Evolutionary conservation across 176 grass and related monocot species (phyloP).

Genomic region (Hsuehochloa calcarea): DNA sequence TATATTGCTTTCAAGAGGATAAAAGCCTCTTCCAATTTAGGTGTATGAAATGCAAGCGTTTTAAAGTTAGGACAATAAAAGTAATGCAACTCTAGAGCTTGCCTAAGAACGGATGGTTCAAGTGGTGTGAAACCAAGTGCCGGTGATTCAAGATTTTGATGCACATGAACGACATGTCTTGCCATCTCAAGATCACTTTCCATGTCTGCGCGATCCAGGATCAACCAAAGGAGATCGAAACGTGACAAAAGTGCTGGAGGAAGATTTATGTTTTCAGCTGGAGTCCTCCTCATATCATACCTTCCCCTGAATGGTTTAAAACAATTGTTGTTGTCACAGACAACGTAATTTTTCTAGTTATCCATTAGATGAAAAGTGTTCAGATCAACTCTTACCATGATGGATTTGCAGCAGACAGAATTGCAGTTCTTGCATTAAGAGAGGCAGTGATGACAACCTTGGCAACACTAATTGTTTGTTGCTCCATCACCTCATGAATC

Average conservation of each 20-base stretch:
- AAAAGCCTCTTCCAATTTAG: background rate
- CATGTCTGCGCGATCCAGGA: constrained; percentile 97
- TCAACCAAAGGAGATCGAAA: constrained; percentile 95
- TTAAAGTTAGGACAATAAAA: background rate
- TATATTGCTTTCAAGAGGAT: background rate
- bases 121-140: constrained; percentile 89
- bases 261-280: constrained; percentile 99
- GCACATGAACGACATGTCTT: constrained; percentile 92
- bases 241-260: constrained; percentile 96
- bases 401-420: constrained; percentile 94
- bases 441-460: constrained; percentile 99
- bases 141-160: constrained; percentile 95
- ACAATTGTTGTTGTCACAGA: constrained; percentile 19
- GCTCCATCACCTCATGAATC: constrained; percentile 99
- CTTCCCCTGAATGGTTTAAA: constrained; percentile 68
- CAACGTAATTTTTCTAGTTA: constrained; percentile 2
- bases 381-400: constrained; percentile 65
- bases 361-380: background rate
- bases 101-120: constrained; percentile 93
- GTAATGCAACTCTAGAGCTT: constrained; percentile 13
- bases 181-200: constrained; percentile 99
- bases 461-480: constrained; percentile 97
- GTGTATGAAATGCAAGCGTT: background rate
- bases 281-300: constrained; percentile 96
- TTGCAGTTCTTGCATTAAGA: constrained; percentile 95